Conservation (phyloP, 148 eudicot genomes). For the Camellia lanceoleosa region DNA sequence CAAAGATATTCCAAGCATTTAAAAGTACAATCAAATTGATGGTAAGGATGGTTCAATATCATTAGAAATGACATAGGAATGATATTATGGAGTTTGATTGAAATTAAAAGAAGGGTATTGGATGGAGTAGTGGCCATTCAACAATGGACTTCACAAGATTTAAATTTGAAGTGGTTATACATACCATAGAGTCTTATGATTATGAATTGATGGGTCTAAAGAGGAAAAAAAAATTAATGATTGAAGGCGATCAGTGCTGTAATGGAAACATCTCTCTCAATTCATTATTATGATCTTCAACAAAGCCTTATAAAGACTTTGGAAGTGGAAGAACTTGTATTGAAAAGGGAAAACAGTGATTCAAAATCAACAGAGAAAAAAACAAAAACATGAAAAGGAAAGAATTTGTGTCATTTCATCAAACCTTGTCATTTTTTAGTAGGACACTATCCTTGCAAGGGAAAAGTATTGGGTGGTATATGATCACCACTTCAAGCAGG, state of each 20-base stretch:
- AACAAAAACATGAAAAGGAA: not conserved
- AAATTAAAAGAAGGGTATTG: not conserved
- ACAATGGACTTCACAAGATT: not conserved
- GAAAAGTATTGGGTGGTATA: too few species aligned
- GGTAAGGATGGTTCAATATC: not conserved
- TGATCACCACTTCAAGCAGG: too few species aligned
- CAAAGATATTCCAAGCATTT: not conserved
- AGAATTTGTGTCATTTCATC: not conserved
- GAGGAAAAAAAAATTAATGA: not conserved
- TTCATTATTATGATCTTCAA: not conserved
- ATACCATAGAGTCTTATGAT: not conserved
- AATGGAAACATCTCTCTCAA: constrained; percentile 8
- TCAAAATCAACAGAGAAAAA: not conserved
- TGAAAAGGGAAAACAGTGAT: not conserved
- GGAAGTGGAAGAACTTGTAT: not conserved
- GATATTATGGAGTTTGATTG: constrained; percentile 3
- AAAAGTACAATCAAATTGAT: not conserved
- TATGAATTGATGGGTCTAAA: not conserved
- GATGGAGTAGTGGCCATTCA: not conserved
- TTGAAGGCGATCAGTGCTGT: constrained; percentile 3
- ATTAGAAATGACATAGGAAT: not conserved
- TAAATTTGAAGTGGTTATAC: not conserved
- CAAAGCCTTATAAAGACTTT: not conserved
- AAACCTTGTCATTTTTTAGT: not conserved
- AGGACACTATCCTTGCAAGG: not conserved